Evolutionary conservation across 2,329 filamentous ascomycete species (phyloP), one percentile per base, ranked within the genome.

Genomic region (Teratosphaeria destructans): DNA sequence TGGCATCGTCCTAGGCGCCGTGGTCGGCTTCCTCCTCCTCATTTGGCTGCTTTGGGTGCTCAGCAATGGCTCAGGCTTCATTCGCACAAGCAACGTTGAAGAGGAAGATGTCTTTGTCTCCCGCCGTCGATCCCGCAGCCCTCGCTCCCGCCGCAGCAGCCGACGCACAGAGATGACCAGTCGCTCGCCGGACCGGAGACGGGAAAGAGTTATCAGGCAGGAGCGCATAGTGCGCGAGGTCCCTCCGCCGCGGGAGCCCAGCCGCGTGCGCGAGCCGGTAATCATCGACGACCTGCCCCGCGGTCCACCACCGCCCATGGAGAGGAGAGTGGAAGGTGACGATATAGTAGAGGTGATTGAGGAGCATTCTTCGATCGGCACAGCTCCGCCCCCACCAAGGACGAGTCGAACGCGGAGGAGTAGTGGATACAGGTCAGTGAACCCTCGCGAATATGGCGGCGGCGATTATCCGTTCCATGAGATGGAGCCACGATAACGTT

Each of bases 301-400:
- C 52, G 43, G 19, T 49, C 43, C 43, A 23, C 43, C 43, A 19
- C 61, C 60, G 37, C 37, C 37, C 5, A 43, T 43, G 7, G 72
- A 71, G 64, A 66, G 70, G 61, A 72, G 75, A 61, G 78, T 79
- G 16, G 76, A 75, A 52, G 74, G 76, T 49, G 80, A 81, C 55
- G 79, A 83, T 69, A 73, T 82, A n/a, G 77, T 84, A 2, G 62
- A 84, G 70, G 82, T 84, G 8, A 77, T 81, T 60, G 82, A 85
- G 70, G 82, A 84, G 70, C 75, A 79, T 58, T 78, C 77, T 5
- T 72, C 73, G 19, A 73, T 78, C 49, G 69, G 70, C 6, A 65
- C 63, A 64, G 60, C 64, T 66, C 72, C 71, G 54, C 71, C 68
- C 64, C 74, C 71, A 53, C 71, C 73, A 55, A 68, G 67, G 62